Base-by-base conservation (phyloP, 108 stramenopile genomes). In the Mediolabrus comicus region DNA sequence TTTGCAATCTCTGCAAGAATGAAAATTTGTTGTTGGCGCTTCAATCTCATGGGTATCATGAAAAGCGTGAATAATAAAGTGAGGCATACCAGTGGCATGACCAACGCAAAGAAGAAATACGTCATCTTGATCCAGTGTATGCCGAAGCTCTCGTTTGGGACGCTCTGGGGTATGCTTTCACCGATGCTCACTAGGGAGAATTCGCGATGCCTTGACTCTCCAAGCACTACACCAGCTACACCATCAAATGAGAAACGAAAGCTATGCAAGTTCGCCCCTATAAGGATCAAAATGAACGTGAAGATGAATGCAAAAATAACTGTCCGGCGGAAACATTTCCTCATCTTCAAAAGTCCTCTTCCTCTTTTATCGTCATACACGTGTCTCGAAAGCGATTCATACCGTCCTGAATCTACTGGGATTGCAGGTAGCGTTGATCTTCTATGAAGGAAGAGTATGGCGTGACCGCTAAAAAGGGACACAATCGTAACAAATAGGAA, bases 191-290 rank as follows among this genome's bases (percentile, higher is more conserved):
- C 41, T 10, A 96, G 59, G 4, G 92, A 94, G 65, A 92, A 98
- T 30, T 60, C 53, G 30, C 65, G 29, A 32, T 62, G 32, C 11
- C 65, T 9, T 12, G 84, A 74, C 29, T 88, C 87, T 14, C 88
- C 91, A 22, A 98, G 66, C 9, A 86, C 81, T 38, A 68, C 65
- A 7, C 94, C 97, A 2, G 91, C 94, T 34, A 92, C 59, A 13
- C 97, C 97, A 27, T 82, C 87, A 67, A 98, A 89, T 16, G 87
- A 81, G 75, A 98, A 98, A 4, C 75, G 69, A 43, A 94, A 95
- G 56, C 91, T 84, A 59, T 88, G 65, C 62, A 83, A 59, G 24
- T 49, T 39, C n/a, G 73, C 77, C 22, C 94, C 92, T 0, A 67
- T 77, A 34, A 71, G 17, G 36, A 80, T 71, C 16, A 86, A 43